Evolutionary conservation across 1,139 yeast species (phyloP), one percentile per base, ranked within the genome.

Genomic region (Pneumocystis oryctolagi): DNA sequence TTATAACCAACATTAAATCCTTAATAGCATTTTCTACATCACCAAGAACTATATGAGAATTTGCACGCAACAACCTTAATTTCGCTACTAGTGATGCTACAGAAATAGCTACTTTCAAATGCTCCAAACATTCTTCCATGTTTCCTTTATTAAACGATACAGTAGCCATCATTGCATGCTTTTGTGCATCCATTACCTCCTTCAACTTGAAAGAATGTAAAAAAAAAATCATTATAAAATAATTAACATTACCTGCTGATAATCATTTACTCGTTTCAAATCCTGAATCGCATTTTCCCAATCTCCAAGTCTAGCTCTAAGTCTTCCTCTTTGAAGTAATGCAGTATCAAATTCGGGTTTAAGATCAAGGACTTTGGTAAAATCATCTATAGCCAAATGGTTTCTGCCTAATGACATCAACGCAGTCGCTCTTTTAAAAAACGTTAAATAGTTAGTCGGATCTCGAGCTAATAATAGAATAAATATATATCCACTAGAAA

Each of bases 371-470:
- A 71, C 75, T 58, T 65, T 67, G 58, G 70, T 69, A 61, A 76
- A 71, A 62, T 76, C 78, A 20, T 70, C 68, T 59, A 76, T 66
- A 0, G 79, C 79, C 58, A 71, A 71, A 31, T 63, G 59, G 59
- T 74, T 75, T 61, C 69, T 69, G 25, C 77, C 76, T 55, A 72
- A 66, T 3, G 76, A 70, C 62, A 75, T 68, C 61, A 73, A 71
- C 32, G 75, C 75, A 1, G 75, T 72, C 5, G 76, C 77, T 9
- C 79, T 70, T 65, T 73, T 73, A 69, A 73, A 76, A 47, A 70
- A 65, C n/a, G 71, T 70, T 65, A 73, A 64, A 65, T 72, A 73
- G 67, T 74, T 72, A 47, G 55, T 25, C 25, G 55, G 55, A 47
- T 47, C 55, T 47, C 55, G 30, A 25, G 55, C 55, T 47, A 47